These are phyloP conservation scores for Cantharellus anzutake DNA, from an alignment of 768 basidiomycete species.

Conservation along the genomic window DNA sequence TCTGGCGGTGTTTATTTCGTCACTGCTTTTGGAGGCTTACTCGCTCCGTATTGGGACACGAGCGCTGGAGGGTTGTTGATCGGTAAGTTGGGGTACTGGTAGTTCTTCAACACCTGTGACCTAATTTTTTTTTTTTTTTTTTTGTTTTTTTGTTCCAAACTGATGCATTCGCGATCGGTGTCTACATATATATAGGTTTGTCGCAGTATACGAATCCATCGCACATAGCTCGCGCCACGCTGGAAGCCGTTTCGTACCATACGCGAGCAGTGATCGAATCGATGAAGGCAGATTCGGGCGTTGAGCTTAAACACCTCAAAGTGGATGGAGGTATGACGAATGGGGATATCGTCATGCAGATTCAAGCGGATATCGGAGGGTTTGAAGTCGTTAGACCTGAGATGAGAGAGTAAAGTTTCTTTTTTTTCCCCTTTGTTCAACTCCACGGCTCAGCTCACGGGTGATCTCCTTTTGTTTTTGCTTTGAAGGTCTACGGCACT, in stretches of 20 bases:
- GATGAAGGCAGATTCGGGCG: conserved; percentile 80
- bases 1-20: conserved; percentile 93
- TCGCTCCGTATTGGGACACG: conserved; percentile 97
- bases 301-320: conserved; percentile 65
- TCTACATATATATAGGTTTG: conserved; percentile 26
- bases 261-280: conserved; percentile 88
- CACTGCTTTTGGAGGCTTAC: conserved; percentile 85
- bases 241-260: conserved; percentile 94
- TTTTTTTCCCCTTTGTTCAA: neutral
- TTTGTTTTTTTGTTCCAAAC: too few species aligned
- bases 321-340: conserved; percentile 99
- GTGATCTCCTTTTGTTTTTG: neutral
- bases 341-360: conserved; percentile 70
- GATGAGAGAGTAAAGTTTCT: conserved; percentile 73
- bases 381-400: conserved; percentile 83
- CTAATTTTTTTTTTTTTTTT: neutral
- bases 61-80: conserved; percentile 75
- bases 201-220: conserved; percentile 79
- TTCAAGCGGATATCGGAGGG: conserved; percentile 79
- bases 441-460: neutral
- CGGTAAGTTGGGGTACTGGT: conserved; percentile 22
- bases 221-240: conserved; percentile 85
- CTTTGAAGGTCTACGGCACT: conserved; percentile 72
- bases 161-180: neutral
- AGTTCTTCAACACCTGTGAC: too few species aligned